Base-by-base conservation (phyloP, 805 yeast genomes). In the Ogataea nonfermentans region DNA sequence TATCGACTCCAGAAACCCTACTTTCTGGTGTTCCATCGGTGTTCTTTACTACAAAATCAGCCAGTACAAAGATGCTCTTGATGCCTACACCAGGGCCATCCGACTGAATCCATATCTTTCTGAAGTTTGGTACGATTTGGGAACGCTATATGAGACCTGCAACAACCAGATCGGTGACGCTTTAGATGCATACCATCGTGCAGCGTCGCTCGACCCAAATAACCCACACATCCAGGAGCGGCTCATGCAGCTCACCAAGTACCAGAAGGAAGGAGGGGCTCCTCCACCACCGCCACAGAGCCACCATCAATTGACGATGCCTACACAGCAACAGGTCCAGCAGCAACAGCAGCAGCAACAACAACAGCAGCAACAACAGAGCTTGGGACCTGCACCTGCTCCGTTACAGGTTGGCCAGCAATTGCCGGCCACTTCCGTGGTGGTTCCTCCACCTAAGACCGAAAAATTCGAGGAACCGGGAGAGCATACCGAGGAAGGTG, bases 71-170 rank as follows among this genome's bases (percentile, higher is more conserved):
- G 99, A 93, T 61, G 99, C 99, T 2, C 71, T 93, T 48, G 98
- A 93, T 62, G 99, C 99, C 11, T 93, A 93, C 67, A 90, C 98
- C 6, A 73, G 98, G 40, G 99, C 99, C 9, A 93, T 93, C 45
- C 75, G 97, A 53, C 76, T 93, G 55, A 93, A 93, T 55, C 99
- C 99, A 11, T 90, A 90, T 68, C 84, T 93, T 50, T 80, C 93
- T 44, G 99, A 93, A 65, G 99, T 93, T 17, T 93, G 99, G 99
- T 93, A 93, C 65, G 99, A 93, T 65, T 74, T 93, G 58, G 99
- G 99, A 43, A 93, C 98, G 5, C 69, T 93, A 29, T 93, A 93
- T 63, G 99, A 93, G 66, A 88, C 97, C 24, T 93, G 99, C 68
- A 93, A 90, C 66, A 90, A 91, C 66, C 99, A 93, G 66, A 76